A percentile compares a stretch with the other conserved stretches of the same genome.
Evolutionary conservation across 495 filamentous ascomycete species (phyloP).

Genomic region (Penicillium nucicola): DNA sequence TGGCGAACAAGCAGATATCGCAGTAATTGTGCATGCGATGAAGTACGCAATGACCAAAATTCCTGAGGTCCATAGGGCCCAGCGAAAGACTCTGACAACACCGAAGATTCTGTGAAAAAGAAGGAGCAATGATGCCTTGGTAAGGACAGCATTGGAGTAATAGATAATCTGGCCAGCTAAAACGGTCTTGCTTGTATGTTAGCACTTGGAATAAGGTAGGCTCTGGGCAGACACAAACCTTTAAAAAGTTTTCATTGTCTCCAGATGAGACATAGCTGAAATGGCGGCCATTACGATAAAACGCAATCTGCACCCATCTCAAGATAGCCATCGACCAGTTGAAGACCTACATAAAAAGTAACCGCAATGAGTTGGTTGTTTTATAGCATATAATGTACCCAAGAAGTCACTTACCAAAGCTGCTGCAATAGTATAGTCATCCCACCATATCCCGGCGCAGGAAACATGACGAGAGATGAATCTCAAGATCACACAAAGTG

Average conservation of each 20-base stretch:
- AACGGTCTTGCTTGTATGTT: conserved; percentile 21
- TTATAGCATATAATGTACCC: neutral
- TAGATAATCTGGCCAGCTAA: conserved; percentile 24
- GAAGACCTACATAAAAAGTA: conserved; percentile 5
- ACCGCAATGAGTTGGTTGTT: neutral
- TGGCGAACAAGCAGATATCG: conserved; percentile 20
- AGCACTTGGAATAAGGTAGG: neutral
- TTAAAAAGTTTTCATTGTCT: conserved; percentile 13
- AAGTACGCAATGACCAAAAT: conserved; percentile 37
- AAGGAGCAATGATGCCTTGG: conserved; percentile 35
- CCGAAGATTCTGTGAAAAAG: conserved; percentile 44
- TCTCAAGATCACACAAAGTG: conserved; percentile 25
- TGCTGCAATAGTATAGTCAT: conserved; percentile 33
- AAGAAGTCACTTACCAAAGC: conserved; percentile 20
- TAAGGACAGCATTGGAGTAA: conserved; percentile 23
- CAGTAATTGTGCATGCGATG: conserved; percentile 17
- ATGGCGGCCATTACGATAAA: conserved; percentile 15
- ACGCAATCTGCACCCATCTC: conserved; percentile 18
- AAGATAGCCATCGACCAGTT: conserved; percentile 24
- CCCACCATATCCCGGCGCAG: conserved; percentile 33
- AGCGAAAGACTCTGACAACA: conserved; percentile 32
- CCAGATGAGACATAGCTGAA: conserved; percentile 6
- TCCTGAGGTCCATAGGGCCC: conserved; percentile 30
- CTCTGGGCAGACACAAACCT: conserved; percentile 12
- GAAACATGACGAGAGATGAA: conserved; percentile 26